Percentiles rank a stretch among this genome's conserved stretches.
Evolutionary conservation across 139 green algal species (phyloP).

Genomic region (Penium margaritaceum): DNA sequence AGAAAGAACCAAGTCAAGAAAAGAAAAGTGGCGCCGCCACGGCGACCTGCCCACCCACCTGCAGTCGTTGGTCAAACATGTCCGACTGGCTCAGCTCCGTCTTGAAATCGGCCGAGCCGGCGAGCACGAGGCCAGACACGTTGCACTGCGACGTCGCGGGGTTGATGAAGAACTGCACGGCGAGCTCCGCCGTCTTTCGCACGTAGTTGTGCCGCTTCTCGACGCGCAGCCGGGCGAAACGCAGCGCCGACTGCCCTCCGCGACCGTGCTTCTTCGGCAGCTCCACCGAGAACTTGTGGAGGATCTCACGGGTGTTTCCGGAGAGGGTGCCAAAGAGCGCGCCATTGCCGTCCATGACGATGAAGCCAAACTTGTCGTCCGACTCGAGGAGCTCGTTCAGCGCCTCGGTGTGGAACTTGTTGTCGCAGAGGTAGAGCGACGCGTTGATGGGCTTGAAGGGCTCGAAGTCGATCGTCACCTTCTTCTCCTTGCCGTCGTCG

Average conservation of each 20-base stretch:
- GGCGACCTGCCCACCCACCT: too few relatives aligned
- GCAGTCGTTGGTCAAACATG: conserved; percentile 91
- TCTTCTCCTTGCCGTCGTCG: conserved; percentile 97
- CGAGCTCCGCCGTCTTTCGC: conserved; percentile 83
- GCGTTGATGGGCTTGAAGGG: conserved; percentile 99
- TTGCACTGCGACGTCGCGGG: conserved; percentile 62
- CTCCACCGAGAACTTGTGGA: conserved; percentile 96
- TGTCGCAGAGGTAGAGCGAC: conserved; percentile 97
- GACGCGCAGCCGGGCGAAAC: conserved; percentile 91
- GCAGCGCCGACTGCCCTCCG: conserved; percentile 85
- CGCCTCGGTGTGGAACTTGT: conserved; percentile 99
- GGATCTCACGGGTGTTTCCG: conserved; percentile 87
- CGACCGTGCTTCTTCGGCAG: conserved; percentile 98
- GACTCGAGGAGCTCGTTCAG: conserved; percentile 88
- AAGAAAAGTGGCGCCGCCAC: too few relatives aligned
- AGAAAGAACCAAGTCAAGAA: too few relatives aligned
- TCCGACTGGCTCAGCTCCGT: conserved; percentile 84
- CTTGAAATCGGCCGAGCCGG: conserved; percentile 95
- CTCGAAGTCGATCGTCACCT: conserved; percentile 99
- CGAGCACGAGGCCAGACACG: conserved; percentile 87
- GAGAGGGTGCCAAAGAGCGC: conserved; percentile 87
- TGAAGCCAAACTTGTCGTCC: conserved; percentile 90
- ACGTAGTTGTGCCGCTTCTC: conserved; percentile 99
- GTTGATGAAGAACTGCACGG: conserved; percentile 84
- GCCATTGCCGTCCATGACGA: conserved; percentile 98